phyloP scores from a whole-genome alignment of 2,329 filamentous ascomycete species.

The Zarea fungicola region DNA sequence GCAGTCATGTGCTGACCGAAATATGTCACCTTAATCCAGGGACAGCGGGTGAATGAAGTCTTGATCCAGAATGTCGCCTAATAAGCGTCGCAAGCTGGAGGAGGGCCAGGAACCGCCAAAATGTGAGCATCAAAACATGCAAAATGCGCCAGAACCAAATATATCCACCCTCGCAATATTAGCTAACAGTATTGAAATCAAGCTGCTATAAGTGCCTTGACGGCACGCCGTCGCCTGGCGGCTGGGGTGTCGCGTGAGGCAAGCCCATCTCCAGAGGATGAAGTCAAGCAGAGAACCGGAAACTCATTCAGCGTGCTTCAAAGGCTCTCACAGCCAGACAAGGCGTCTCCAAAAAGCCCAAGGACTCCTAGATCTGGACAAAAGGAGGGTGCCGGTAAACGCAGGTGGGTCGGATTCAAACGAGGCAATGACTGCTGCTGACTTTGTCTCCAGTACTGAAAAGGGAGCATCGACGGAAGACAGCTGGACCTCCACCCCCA shows the following conservation, averaged over 20 bases:
- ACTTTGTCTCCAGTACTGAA: background rate
- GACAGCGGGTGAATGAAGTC: background rate
- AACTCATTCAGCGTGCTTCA: conserved; percentile 13
- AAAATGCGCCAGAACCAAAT: background rate
- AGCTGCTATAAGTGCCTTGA: conserved; percentile 33
- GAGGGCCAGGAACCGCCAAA: conserved; percentile 24
- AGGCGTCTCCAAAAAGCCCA: background rate
- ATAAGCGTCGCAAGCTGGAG: conserved; percentile 32
- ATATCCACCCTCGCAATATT: no score
- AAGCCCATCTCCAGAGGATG: background rate
- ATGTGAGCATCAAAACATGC: conserved; percentile 20
- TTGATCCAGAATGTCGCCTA: conserved; percentile 22
- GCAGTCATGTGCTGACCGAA: background rate
- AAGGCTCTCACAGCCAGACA: background rate
- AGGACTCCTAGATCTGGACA: background rate
- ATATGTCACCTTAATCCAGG: background rate
- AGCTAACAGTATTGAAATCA: background rate
- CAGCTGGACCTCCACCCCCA: background rate
- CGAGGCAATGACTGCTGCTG: background rate
- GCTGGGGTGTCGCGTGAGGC: conserved; percentile 6
- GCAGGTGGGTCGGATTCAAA: background rate
- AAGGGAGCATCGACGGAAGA: background rate
- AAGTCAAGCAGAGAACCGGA: background rate
- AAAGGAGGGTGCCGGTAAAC: background rate
- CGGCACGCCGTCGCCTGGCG: conserved; percentile 28